Conservation (phyloP, 495 filamentous ascomycete species). For the Aspergillus asperescens region DNA sequence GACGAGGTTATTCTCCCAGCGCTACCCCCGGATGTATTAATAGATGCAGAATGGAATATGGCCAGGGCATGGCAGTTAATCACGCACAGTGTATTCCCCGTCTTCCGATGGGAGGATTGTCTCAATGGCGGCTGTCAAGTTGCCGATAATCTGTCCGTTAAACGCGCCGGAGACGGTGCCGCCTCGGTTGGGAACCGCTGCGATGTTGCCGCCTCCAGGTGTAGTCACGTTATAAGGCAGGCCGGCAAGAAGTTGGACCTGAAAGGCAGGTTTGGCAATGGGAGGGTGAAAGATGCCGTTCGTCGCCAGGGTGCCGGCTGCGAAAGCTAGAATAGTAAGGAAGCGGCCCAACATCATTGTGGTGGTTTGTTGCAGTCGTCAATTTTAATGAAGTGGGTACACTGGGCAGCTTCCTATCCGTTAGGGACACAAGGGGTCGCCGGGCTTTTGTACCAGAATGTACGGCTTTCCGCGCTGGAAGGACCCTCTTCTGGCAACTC, state of each 20-base stretch:
- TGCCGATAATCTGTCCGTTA: slow-evolving; percentile 1
- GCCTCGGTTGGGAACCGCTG: not conserved
- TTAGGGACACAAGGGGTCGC: too few species aligned
- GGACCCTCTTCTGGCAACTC: too few species aligned
- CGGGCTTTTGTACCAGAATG: too few species aligned
- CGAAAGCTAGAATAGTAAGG: not conserved
- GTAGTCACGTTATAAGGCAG: not conserved
- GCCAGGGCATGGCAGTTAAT: not conserved
- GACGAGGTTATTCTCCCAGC: not conserved
- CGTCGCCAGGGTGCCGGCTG: not conserved
- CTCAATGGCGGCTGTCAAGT: not conserved
- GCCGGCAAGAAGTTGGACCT: not conserved
- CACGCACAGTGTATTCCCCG: slow-evolving; percentile 2
- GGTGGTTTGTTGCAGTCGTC: too few species aligned
- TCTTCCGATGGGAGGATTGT: not conserved
- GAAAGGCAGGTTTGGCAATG: slow-evolving; percentile 3
- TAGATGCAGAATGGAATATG: not conserved
- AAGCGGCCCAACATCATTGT: too few species aligned
- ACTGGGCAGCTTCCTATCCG: too few species aligned
- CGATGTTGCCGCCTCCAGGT: not conserved
- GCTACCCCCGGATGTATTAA: not conserved
- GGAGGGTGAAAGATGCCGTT: slow-evolving; percentile 2
- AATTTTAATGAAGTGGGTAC: too few species aligned
- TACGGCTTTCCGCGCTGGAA: too few species aligned
- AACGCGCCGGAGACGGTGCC: not conserved